Percentiles rank a stretch among this genome's conserved stretches.
These are phyloP conservation scores for Luvunga scandens DNA, from an alignment of 345 rosid genomes.

Conservation along the genomic window DNA sequence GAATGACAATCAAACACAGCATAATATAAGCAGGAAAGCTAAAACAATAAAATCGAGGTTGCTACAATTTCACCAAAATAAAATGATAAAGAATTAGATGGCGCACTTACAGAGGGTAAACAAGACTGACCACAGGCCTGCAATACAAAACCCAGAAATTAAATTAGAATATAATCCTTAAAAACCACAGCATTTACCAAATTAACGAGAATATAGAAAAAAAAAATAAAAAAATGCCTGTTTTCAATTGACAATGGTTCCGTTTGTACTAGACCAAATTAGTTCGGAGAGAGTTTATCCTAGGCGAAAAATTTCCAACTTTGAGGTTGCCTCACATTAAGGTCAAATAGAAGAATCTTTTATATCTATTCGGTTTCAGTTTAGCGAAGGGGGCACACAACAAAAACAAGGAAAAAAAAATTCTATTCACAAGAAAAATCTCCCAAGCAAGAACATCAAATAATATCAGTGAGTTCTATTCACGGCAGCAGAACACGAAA, in stretches of 20 bases:
- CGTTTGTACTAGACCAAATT: background rate
- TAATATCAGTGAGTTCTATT: slow-evolving; percentile 24
- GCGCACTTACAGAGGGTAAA: slow-evolving; percentile 85
- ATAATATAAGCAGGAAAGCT: background rate
- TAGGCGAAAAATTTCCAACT: background rate
- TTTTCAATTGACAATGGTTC: background rate
- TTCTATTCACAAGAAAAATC: background rate
- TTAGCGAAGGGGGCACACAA: slow-evolving; percentile 2
- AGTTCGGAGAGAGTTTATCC: background rate
- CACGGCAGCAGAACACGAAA: background rate
- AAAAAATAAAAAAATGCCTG: background rate
- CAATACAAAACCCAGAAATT: slow-evolving; percentile 24
- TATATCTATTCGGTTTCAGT: background rate
- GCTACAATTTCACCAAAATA: background rate
- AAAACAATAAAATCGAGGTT: background rate
- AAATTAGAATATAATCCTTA: background rate
- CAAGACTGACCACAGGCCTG: slow-evolving; percentile 93
- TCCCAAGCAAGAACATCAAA: slow-evolving; percentile 21
- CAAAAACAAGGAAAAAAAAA: background rate
- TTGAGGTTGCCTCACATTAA: slow-evolving; percentile 1
- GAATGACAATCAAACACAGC: background rate
- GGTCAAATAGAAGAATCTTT: background rate
- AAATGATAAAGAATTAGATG: background rate
- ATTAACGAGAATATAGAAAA: background rate
- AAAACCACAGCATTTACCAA: background rate